Evolutionary conservation across 73 alveolate species (phyloP), one percentile per base, ranked within the genome.

Genomic region (Paraurostyla sp.): DNA sequence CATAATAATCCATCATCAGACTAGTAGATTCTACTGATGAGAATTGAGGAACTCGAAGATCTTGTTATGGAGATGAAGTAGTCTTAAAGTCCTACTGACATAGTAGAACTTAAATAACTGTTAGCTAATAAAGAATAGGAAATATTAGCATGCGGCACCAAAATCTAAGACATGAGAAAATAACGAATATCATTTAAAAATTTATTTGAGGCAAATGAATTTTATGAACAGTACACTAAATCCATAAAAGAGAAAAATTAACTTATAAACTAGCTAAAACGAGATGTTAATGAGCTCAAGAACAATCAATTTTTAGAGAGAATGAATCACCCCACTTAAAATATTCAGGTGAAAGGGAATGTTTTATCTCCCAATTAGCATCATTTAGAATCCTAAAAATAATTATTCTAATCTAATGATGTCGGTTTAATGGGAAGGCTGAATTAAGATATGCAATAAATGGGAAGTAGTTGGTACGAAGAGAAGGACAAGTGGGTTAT

Each of bases 41-140:
- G 82, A 40, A 57, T 81, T 40, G 91, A 81, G 50, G 91, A 81
- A 38, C 71, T 81, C 40, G 91, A 81, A 58, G 91, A 81, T 38
- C 71, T 81, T 32, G 41, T 81, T 9, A 56, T 49, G 22, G 91
- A 81, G 33, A 15, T 81, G 35, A 81, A 81, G 42, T 4, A 3
- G 1, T 9, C 56, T 29, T 35, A 81, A 46, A 56, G 71, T 25
- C 20, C 54, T 33, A 13, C 35, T 0, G 91, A 81, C 38, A 36
- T 56, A 13, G 40, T 56, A 13, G 91, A 81, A n/a, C 18, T 81
- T 0, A 81, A 58, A 65, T 25, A 36, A 27, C 35, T 57, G 4
- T 4, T 81, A 22, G 15, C 68, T 0, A 7, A 25, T 0, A 52
- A 56, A 52, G 83, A 81, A 36, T 40, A 35, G 0, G 81, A 81